Base-by-base conservation (phyloP, 1,284 basidiomycete species). In the Mrakiaceae sp. region DNA sequence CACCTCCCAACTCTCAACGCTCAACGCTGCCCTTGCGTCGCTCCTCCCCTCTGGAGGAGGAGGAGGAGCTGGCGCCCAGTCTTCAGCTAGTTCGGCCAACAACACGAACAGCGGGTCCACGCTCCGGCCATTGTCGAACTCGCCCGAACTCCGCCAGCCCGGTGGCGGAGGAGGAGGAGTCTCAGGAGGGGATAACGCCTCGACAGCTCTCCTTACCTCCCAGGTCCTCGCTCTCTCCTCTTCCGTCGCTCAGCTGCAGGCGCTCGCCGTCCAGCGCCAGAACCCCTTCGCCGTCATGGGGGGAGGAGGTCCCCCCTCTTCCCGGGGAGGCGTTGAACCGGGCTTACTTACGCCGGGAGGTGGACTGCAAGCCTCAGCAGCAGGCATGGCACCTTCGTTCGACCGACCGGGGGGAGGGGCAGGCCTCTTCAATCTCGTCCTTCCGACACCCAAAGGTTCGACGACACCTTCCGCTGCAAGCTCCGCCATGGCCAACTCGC, bases 141-240 rank as follows among this genome's bases (percentile, higher is more conserved):
- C 62, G 40, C 56, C 10, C 40, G 27, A 27, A 27, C 27, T 27
- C 27, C 64, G 62, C 40, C 53, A 62, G 5, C 60, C 52, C 10
- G 50, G 14, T 12, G 11, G 11, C 40, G 46, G 47, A n/a, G 14
- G 12, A 8, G 44, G 27, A 11, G 40, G 14, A 42, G 12, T 16
- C 43, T 39, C 44, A 5, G 14, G 39, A 44, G n/a, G n/a, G 50
- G 59, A 51, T 9, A 39, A 39, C 39, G 14, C 53, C 9, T 53
- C 62, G 16, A 49, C 49, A n/a, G 59, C 64, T 5, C 39, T 62
- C 11, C 58, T 65, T 48, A 16, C 64, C 43, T 57, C 44, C 14
- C 64, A 65, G 43, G 64, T 65, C 64, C 49, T 65, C 55, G 60
- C 64, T 3, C 60, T 65, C 47, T 65, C 64, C 12, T 42, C 59